Evolutionary conservation across 1,284 basidiomycete species (phyloP), one percentile per base, ranked within the genome.

Genomic region (Waitea zeae): DNA sequence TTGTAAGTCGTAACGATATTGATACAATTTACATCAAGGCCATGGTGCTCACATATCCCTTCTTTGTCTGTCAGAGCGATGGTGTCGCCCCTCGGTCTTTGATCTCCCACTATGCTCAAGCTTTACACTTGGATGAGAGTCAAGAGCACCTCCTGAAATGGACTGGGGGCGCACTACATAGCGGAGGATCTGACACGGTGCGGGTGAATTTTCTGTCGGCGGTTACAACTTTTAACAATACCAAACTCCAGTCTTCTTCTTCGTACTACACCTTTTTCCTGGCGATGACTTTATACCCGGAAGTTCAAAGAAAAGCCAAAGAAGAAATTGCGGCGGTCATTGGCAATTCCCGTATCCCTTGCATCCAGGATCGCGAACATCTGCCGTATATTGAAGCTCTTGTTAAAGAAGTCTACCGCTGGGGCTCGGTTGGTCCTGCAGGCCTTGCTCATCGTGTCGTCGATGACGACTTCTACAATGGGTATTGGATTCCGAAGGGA

Each of bases 341-440:
- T 14, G 50, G 52, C 12, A 31, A 33, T 5, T 46, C 49, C 7
- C 42, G 49, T 9, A 43, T 54, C 12, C 55, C 55, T 12, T 44
- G 40, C 3, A 44, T 49, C 20, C 44, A 41, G 12, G 55, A 57
- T 36, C 46, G 51, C 3, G 42, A 43, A 0, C 40, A 39, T n/a
- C 44, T 57, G 12, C 53, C 53, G 2, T 57, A 51, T 37, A 30
- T 53, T 20, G 41, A 53, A 27, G 52, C 54, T 1, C 26, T 56
- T 13, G 41, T 43, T 36, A 43, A 44, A 22, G 54, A 57, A 38
- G 43, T 49, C 4, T 40, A 49, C 31, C 45, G 53, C 4, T 53
- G 49, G 48, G 43, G 49, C 35, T 46, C 49, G 17, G 44, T 48
- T 12, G 45, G 42, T 17, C 50, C 51, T 3, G 26, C 41, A 3